Evolutionary conservation across 495 filamentous ascomycete species (phyloP), one percentile per base, ranked within the genome.

Genomic region (Lasiosphaeris hirsuta): DNA sequence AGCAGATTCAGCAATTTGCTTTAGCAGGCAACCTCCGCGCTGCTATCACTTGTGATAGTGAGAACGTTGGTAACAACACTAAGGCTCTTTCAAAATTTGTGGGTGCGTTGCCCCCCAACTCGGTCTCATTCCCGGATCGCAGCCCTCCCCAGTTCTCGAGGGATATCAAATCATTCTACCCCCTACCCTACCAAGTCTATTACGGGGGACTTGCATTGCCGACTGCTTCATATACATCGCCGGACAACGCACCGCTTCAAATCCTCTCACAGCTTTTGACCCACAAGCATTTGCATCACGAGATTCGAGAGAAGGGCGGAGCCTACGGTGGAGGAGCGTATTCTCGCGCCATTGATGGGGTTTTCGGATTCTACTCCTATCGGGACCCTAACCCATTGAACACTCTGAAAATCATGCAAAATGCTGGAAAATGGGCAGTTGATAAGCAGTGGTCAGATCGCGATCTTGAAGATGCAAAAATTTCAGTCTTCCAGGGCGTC

Each of bases 221-320:
- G 23, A 96, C 94, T 2, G 86, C 92, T 1, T 89, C 92, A 2
- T 98, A 97, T 70, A 86, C 84, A 33, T 83, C 92, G 43, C 65
- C 83, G 0, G 80, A 86, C 30, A 82, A 86, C 14, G 90, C 92
- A 8, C 80, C 89, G 1, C 84, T 96, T 11, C 90, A 92, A 58
- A 86, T 97, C 33, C 84, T 98, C 19, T 86, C 92, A 13, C 89
- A 96, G 62, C 87, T 98, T 23, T 80, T 98, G n/a, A 97, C 93
- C 0, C 94, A 97, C 73, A 95, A 95, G 69, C 90, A 97, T 64
- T 81, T 98, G 10, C 94, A 97, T 69, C 95, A 95, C 65, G 95
- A 97, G 68, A 96, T 98, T 56, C 88, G 94, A 34, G 94, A 98
- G 72, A 98, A 98, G 71, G 94, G 94, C 8, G 94, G 94, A 41